Evolutionary conservation across 768 basidiomycete species (phyloP).

Genomic region (Boletus tomentosulus): DNA sequence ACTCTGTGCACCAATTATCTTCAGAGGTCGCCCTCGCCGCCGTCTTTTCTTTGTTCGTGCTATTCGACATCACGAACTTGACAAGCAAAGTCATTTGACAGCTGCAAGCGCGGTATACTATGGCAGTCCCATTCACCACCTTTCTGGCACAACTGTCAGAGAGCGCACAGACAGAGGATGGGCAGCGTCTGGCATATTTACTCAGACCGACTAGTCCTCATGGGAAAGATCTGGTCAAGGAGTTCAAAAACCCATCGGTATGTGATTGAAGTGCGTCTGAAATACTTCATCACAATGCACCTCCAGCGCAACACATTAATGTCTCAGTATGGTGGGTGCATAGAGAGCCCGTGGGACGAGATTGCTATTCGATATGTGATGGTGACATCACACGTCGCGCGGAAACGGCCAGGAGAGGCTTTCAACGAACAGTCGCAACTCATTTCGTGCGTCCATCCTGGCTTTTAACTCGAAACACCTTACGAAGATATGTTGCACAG

Average conservation of each 20-base stretch:
- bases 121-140: conserved; percentile 50
- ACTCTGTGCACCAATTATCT: too few relatives aligned
- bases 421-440: conserved; percentile 78
- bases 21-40: neutral
- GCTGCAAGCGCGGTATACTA: conserved; percentile 6
- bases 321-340: conserved; percentile 48
- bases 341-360: conserved; percentile 80
- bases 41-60: neutral
- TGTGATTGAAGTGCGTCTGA: conserved; percentile 10
- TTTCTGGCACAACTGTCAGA: conserved; percentile 60
- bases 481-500: conserved; percentile 33
- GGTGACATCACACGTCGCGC: conserved; percentile 66
- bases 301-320: conserved; percentile 17
- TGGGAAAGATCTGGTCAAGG: conserved; percentile 70
- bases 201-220: conserved; percentile 74
- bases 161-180: conserved; percentile 58
- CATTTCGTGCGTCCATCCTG: conserved; percentile 57
- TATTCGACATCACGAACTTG: neutral
- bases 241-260: conserved; percentile 58
- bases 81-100: neutral
- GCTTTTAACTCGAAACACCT: neutral
- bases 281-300: conserved; percentile 34
- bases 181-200: conserved; percentile 67
- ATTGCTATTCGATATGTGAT: conserved; percentile 81
- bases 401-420: conserved; percentile 62